Conservation (phyloP, 2,329 filamentous ascomycete species). For the Ceratocystis huliohia region DNA sequence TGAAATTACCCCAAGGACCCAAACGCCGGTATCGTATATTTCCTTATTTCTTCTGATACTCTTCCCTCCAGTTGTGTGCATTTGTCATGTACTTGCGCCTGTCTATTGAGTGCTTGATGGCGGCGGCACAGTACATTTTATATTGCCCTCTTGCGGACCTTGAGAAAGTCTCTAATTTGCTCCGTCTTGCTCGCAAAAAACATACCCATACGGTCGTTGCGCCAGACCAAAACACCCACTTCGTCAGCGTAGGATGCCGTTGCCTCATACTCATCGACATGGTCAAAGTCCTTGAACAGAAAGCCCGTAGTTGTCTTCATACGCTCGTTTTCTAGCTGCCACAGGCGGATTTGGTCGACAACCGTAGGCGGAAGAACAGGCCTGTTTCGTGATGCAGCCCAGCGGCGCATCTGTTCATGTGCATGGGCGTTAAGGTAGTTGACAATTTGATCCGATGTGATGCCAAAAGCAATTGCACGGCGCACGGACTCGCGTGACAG, state of each 20-base stretch:
- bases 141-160: conserved; percentile 45
- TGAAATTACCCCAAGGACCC: neutral
- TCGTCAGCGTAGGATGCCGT: conserved; percentile 72
- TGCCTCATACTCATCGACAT: conserved; percentile 54
- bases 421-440: conserved; percentile 84
- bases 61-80: neutral
- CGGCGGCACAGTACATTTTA: conserved; percentile 22
- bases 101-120: neutral
- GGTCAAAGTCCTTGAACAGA: conserved; percentile 78
- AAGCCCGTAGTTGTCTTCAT: conserved; percentile 77
- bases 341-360: conserved; percentile 90
- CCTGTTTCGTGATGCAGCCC: conserved; percentile 42
- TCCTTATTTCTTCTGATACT: too few species aligned
- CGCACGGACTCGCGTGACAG: conserved; percentile 81
- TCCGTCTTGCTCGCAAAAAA: conserved; percentile 91
- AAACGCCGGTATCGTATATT: conserved; percentile 7
- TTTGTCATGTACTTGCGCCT: neutral
- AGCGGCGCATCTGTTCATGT: conserved; percentile 80
- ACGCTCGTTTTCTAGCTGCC: conserved; percentile 93
- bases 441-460: conserved; percentile 91
- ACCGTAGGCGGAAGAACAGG: conserved; percentile 87
- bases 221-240: conserved; percentile 81
- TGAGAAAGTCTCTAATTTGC: conserved; percentile 71
- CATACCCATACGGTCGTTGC: conserved; percentile 62
- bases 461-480: conserved; percentile 74